Evolutionary conservation across 148 eudicot species (phyloP), one percentile per base, ranked within the genome.

Genomic region (Mesembryanthemum crystallinum): DNA sequence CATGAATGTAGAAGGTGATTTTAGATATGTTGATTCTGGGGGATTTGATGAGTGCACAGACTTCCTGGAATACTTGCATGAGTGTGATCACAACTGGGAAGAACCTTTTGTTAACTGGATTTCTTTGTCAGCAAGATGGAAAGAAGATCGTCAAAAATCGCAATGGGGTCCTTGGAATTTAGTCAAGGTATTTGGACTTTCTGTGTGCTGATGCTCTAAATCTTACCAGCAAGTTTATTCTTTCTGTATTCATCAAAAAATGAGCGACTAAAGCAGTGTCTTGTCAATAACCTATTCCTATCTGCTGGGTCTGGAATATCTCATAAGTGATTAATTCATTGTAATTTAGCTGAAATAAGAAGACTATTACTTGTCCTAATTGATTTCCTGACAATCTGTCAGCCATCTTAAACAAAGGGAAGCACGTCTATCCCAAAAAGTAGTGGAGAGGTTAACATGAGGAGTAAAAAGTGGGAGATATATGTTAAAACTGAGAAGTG

Each of bases 1-100:
- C 61, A 89, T 95, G 87, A 95, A 95, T 78, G 89, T 95, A 6
- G 96, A 92, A 85, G 91, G 96, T 59, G 98, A 95, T 84, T 95
- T 82, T 77, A 86, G 98, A 78, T 95, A 86, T 78, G 98, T 95
- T 73, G 94, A 95, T 83, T 82, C 88, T 55, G 92, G 96, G 43
- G 98, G 86, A 65, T 92, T 86, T 83, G 96, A 90, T 47, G 98
- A 95, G 87, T 95, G 92, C 80, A 66, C 83, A 42, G 92, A 88
- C 84, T 95, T 95, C 82, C 79, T 90, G 76, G 94, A 92, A 45
- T 85, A 92, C 84, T 76, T 90, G 83, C 86, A 86, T 74, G 88
- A 88, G 45, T 87, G 96, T 62, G 83, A 80, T 77, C 90, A 84
- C 78, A 75, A 89, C 69, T 95, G 96, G 96, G 97, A 95, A 67